These are phyloP conservation scores for Neoboletus brunneissimus DNA, from an alignment of 768 basidiomycete genomes.

Conservation along the genomic window DNA sequence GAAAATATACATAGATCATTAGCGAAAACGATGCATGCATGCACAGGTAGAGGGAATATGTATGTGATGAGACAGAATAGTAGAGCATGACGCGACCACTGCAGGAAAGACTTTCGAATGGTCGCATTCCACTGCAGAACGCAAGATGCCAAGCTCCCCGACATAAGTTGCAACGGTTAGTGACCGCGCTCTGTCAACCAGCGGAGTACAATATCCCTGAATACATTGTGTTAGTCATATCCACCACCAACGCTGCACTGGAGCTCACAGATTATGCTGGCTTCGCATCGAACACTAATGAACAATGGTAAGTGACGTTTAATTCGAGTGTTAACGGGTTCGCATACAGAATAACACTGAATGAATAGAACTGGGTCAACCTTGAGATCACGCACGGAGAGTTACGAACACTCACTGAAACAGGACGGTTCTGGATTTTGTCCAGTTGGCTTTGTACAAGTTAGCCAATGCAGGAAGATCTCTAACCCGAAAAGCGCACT, in stretches of 20 bases:
- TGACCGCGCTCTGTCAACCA: conserved; percentile 82
- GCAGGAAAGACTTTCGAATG: neutral
- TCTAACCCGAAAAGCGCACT: conserved; percentile 17
- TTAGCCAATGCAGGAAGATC: conserved; percentile 26
- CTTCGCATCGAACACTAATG: conserved; percentile 92
- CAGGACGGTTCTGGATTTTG: conserved; percentile 74
- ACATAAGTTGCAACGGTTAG: conserved; percentile 29
- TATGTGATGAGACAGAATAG: neutral
- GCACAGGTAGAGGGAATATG: neutral
- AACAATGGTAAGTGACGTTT: neutral
- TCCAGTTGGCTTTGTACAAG: conserved; percentile 48
- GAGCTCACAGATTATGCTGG: conserved; percentile 81
- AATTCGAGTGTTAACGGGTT: neutral
- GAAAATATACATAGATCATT: neutral
- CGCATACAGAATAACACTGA: conserved; percentile 77
- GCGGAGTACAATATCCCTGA: conserved; percentile 80
- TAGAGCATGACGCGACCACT: neutral
- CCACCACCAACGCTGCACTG: neutral
- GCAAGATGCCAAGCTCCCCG: neutral
- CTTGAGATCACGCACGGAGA: neutral
- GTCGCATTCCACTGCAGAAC: neutral
- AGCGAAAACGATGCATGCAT: neutral
- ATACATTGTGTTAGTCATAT: neutral
- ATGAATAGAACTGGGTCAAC: neutral
- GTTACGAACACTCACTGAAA: conserved; percentile 61